These are phyloP conservation scores for Coemansia sp. DNA, from an alignment of 192 early-diverging fungal genomes.

Conservation along the genomic window DNA sequence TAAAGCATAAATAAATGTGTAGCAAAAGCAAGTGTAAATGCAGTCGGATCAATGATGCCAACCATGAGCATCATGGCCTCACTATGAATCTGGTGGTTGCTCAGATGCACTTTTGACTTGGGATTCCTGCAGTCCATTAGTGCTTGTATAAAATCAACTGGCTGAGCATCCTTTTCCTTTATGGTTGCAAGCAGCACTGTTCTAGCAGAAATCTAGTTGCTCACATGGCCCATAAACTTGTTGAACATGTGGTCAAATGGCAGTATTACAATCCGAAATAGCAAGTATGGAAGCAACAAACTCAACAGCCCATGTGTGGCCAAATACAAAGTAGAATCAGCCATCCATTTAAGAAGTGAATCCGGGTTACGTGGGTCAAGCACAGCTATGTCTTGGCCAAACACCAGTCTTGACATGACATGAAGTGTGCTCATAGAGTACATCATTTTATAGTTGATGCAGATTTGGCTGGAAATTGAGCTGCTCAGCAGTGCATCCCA, in stretches of 20 bases:
- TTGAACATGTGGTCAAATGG: conserved; percentile 23
- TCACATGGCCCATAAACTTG: conserved; percentile 10
- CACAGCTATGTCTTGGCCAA: conserved; percentile 20
- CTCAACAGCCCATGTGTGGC: conserved; percentile 13
- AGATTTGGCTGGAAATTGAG: not conserved
- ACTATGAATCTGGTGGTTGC: conserved; percentile 17
- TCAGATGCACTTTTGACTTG: conserved; percentile 6
- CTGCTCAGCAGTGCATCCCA: conserved; percentile 4
- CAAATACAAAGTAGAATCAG: conserved; percentile 12
- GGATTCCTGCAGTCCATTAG: conserved; percentile 33
- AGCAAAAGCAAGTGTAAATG: conserved; percentile 35
- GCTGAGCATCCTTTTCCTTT: not conserved
- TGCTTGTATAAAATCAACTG: conserved; percentile 28
- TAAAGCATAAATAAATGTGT: conserved; percentile 28
- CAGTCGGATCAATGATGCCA: conserved; percentile 33
- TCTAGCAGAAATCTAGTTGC: conserved; percentile 12
- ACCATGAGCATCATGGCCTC: conserved; percentile 29
- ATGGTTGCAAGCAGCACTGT: conserved; percentile 20
- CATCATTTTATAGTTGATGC: conserved; percentile 15
- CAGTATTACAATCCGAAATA: conserved; percentile 13
- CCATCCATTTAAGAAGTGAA: conserved; percentile 17
- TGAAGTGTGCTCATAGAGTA: conserved; percentile 26
- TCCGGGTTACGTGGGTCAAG: not conserved
- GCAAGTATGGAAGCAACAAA: conserved; percentile 15
- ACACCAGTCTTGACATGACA: conserved; percentile 22